These are phyloP conservation scores for Aspergillus viridinutans DNA, from an alignment of 2,329 filamentous ascomycete genomes.

Conservation along the genomic window DNA sequence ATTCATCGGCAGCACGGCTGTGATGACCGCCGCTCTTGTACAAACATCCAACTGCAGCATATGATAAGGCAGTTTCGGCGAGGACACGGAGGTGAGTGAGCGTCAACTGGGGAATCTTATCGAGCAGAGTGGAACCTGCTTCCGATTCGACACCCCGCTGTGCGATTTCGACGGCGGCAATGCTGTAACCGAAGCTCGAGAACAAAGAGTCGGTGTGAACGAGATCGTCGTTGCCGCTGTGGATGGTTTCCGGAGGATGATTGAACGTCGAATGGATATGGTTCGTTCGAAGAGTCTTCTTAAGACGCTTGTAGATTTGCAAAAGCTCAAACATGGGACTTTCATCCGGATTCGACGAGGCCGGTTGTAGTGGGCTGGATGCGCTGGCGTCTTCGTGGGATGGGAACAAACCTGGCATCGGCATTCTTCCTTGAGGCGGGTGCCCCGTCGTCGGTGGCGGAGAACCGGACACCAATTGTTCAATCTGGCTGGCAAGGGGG, in stretches of 20 bases:
- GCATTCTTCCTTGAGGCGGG: conserved; percentile 26
- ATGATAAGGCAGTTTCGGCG: conserved; percentile 82
- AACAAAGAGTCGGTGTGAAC: conserved; percentile 44
- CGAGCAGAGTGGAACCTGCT: conserved; percentile 69
- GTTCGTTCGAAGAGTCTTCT: conserved; percentile 53
- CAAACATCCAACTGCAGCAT: conserved; percentile 71
- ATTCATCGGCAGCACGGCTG: conserved; percentile 58
- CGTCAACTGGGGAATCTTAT: conserved; percentile 77
- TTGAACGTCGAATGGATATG: conserved; percentile 45
- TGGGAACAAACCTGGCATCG: conserved; percentile 39
- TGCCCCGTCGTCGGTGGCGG: conserved; percentile 26
- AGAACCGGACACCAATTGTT: conserved; percentile 27
- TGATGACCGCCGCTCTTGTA: conserved; percentile 56
- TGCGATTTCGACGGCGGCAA: conserved; percentile 84
- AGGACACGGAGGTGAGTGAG: conserved; percentile 84
- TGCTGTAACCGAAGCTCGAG: conserved; percentile 68
- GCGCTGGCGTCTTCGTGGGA: conserved; percentile 28
- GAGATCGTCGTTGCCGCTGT: conserved; percentile 41
- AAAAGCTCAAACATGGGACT: conserved; percentile 47
- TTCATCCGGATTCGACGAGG: conserved; percentile 23
- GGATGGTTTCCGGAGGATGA: conserved; percentile 38
- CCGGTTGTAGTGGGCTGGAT: conserved; percentile 30
- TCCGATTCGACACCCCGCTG: conserved; percentile 78
- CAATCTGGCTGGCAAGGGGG: conserved; percentile 43
- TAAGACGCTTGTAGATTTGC: conserved; percentile 53